Evolutionary conservation across 2,329 filamentous ascomycete genomes (phyloP).

Genomic region (Fusarium oligoseptatum): DNA sequence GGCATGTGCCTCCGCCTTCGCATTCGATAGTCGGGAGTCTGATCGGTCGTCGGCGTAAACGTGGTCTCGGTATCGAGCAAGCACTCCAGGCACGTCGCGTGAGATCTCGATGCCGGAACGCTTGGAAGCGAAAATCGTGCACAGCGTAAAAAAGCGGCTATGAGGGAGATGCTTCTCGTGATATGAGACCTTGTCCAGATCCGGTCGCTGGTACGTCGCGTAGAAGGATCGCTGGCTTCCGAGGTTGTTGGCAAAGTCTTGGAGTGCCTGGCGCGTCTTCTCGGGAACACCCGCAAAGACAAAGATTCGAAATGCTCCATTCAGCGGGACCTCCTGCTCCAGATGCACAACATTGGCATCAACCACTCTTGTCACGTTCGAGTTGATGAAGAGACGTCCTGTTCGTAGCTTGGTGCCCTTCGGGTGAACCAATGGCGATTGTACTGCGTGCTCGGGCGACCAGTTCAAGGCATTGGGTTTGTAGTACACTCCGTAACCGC

Average conservation of each 20-base stretch:
- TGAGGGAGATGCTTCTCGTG: slow-evolving; percentile 90
- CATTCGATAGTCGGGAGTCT: slow-evolving; percentile 77
- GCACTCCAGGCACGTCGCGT: slow-evolving; percentile 75
- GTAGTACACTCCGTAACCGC: slow-evolving; percentile 91
- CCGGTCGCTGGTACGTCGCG: slow-evolving; percentile 71
- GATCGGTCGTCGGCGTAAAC: slow-evolving; percentile 88
- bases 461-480: slow-evolving; percentile 87
- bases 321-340: slow-evolving; percentile 89
- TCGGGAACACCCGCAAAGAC: slow-evolving; percentile 81
- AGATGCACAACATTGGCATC: slow-evolving; percentile 92
- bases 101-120: slow-evolving; percentile 80
- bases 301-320: slow-evolving; percentile 89
- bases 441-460: slow-evolving; percentile 78
- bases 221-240: slow-evolving; percentile 79
- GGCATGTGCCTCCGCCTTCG: slow-evolving; percentile 81
- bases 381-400: slow-evolving; percentile 81
- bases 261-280: slow-evolving; percentile 72
- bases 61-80: slow-evolving; percentile 83
- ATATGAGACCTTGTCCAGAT: slow-evolving; percentile 74
- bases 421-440: slow-evolving; percentile 78
- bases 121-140: slow-evolving; percentile 78
- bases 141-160: slow-evolving; percentile 83
- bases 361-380: slow-evolving; percentile 86
- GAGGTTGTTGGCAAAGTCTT: slow-evolving; percentile 77
- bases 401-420: slow-evolving; percentile 75